These are phyloP conservation scores for Neurospora sp. DNA, from an alignment of 2,329 filamentous ascomycete species.

Conservation along the genomic window DNA sequence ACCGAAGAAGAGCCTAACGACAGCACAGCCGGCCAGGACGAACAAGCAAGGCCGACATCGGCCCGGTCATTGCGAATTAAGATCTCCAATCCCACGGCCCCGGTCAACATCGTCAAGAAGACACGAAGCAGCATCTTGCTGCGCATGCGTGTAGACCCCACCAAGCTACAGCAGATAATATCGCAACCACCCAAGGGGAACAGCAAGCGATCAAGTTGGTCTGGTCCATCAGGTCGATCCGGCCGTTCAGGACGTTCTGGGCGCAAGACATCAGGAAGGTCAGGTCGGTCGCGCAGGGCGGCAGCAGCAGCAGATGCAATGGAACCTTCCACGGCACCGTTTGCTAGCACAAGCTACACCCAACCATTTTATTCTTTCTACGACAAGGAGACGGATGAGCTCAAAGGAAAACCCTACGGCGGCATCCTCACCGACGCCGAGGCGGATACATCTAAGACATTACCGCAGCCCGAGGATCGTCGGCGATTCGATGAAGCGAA, in stretches of 20 bases:
- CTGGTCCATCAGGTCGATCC: slow-evolving; percentile 15
- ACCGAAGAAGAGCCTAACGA: slow-evolving; percentile 32
- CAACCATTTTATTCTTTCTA: slow-evolving; percentile 82
- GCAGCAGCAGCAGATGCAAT: neutral
- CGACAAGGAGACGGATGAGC: slow-evolving; percentile 80
- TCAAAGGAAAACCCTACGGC: slow-evolving; percentile 88
- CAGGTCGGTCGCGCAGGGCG: neutral
- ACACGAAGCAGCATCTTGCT: slow-evolving; percentile 40
- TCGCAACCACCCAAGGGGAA: slow-evolving; percentile 44
- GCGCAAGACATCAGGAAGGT: slow-evolving; percentile 16
- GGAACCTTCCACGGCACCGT: slow-evolving; percentile 11
- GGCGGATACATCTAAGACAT: slow-evolving; percentile 81
- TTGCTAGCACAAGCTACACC: slow-evolving; percentile 50
- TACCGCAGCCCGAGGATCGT: slow-evolving; percentile 71
- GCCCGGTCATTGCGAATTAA: slow-evolving; percentile 53
- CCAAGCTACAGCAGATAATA: slow-evolving; percentile 51
- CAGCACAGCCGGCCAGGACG: slow-evolving; percentile 20
- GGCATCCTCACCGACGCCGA: slow-evolving; percentile 84
- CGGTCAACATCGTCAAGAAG: slow-evolving; percentile 30
- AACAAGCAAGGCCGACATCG: slow-evolving; percentile 28
- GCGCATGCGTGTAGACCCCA: slow-evolving; percentile 45
- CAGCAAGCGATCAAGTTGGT: slow-evolving; percentile 35
- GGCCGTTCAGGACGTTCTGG: neutral
- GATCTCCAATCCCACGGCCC: slow-evolving; percentile 26
- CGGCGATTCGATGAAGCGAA: slow-evolving; percentile 83